Percentiles rank a stretch among this genome's conserved stretches.
Conservation (phyloP, 129 eudicot species). For the Heracleum sosnowskyi region DNA sequence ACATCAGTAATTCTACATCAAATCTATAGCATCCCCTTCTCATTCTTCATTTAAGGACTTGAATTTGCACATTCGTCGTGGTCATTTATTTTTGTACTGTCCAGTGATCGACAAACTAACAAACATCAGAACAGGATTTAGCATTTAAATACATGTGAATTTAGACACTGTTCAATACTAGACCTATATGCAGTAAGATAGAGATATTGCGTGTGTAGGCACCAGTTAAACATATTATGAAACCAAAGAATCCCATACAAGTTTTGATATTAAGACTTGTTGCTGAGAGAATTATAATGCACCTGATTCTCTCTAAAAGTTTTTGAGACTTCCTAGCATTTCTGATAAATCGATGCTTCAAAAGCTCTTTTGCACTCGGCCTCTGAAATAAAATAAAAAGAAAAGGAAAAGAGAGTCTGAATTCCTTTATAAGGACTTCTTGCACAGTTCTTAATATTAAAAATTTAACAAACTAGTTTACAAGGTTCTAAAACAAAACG, state of each 20-base stretch:
- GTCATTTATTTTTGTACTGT: not conserved
- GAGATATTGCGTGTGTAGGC: too few relatives aligned
- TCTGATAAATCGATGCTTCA: constrained; percentile 73
- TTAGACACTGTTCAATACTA: not conserved
- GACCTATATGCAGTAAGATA: not conserved
- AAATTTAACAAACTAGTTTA: not conserved
- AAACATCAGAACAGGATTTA: not conserved
- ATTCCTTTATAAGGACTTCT: not conserved
- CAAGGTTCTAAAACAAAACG: not conserved
- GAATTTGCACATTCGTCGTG: not conserved
- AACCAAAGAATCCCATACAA: not conserved
- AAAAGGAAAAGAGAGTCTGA: not conserved
- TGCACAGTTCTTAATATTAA: not conserved
- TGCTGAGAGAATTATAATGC: not conserved
- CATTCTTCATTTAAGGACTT: not conserved
- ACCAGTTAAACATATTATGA: not conserved
- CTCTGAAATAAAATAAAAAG: constrained; percentile 57
- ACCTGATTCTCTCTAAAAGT: constrained; percentile 92
- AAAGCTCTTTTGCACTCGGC: constrained; percentile 88
- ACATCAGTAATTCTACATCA: constrained; percentile 2
- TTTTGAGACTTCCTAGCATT: constrained; percentile 69
- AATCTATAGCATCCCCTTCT: not conserved
- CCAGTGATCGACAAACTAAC: not conserved
- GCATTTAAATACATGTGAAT: not conserved
- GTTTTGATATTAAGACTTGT: not conserved